These are phyloP conservation scores for Hirschioporus abietinus DNA, from an alignment of 768 basidiomycete species.

Conservation along the genomic window DNA sequence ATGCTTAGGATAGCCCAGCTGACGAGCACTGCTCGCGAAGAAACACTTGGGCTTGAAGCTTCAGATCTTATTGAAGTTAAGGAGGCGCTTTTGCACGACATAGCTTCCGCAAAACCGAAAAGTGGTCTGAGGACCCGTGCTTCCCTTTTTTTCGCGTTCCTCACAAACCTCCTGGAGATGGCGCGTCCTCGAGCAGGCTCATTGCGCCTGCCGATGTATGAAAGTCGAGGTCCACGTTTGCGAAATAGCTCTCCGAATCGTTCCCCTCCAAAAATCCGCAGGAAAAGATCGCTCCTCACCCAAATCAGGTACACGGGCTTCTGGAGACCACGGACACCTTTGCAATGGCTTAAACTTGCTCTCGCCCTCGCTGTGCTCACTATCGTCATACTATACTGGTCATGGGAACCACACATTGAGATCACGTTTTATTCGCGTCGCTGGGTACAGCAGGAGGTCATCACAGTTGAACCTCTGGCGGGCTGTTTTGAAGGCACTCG, in stretches of 20 bases:
- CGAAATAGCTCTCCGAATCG: neutral
- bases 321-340: slow-evolving; percentile 1
- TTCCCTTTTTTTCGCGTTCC: neutral
- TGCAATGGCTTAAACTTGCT: neutral
- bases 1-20: neutral
- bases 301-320: slow-evolving; percentile 3
- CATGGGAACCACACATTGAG: slow-evolving; percentile 74
- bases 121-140: neutral
- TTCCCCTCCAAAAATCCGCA: neutral
- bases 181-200: slow-evolving; percentile 5
- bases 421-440: slow-evolving; percentile 68
- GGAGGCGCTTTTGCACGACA: neutral
- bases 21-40: neutral
- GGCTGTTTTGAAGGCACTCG: slow-evolving; percentile 69
- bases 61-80: neutral
- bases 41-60: neutral
- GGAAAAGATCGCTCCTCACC: slow-evolving; percentile 3
- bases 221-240: neutral
- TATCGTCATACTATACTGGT: neutral
- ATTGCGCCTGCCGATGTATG: slow-evolving; percentile 1
- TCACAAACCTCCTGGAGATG: neutral
- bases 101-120: neutral
- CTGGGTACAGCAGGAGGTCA: slow-evolving; percentile 75
- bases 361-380: neutral
- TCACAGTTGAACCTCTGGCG: slow-evolving; percentile 52